Percentiles rank a stretch among this genome's conserved stretches.
These are phyloP conservation scores for Boletellus deceptivus DNA, from an alignment of 1,284 basidiomycete species.

Conservation along the genomic window DNA sequence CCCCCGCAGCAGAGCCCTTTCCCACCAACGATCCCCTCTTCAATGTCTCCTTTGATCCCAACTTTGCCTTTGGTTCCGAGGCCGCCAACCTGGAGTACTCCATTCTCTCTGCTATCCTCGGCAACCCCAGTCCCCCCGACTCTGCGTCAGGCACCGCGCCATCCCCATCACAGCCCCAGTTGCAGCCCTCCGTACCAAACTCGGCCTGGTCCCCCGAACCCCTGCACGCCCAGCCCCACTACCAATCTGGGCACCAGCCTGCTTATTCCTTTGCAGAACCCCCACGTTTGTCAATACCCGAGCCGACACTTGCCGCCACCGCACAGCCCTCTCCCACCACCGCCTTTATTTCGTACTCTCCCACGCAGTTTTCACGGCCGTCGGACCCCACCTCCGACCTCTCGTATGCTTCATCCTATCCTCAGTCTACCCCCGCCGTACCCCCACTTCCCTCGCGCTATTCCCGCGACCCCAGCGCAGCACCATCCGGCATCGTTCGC, in stretches of 20 bases:
- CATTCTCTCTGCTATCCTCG: constrained; percentile 87
- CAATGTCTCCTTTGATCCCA: constrained; percentile 58
- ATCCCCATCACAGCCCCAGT: constrained; percentile 40
- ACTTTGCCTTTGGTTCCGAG: constrained; percentile 77
- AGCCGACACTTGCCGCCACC: constrained; percentile 33
- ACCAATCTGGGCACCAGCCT: constrained; percentile 19
- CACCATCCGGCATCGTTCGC: constrained; percentile 12
- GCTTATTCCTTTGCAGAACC: constrained; percentile 31
- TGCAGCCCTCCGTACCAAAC: constrained; percentile 36
- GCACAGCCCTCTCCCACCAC: constrained; percentile 36
- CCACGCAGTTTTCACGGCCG: constrained; percentile 45
- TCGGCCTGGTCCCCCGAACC: constrained; percentile 48
- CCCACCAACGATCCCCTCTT: constrained; percentile 60
- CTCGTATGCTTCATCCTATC: constrained; percentile 33
- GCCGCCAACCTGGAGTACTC: constrained; percentile 91
- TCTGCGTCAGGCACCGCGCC: constrained; percentile 43
- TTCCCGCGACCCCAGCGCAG: constrained; percentile 44
- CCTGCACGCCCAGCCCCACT: constrained; percentile 30
- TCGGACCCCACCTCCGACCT: constrained; percentile 37
- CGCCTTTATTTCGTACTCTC: constrained; percentile 32
- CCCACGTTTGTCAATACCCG: constrained; percentile 41
- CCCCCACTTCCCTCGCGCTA: constrained; percentile 51
- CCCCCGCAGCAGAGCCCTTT: constrained; percentile 45
- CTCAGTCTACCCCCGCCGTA: constrained; percentile 22
- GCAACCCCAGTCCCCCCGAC: constrained; percentile 68